phyloP scores from a whole-genome alignment of 495 filamentous ascomycete species.

The Daldinia bambusicola region DNA sequence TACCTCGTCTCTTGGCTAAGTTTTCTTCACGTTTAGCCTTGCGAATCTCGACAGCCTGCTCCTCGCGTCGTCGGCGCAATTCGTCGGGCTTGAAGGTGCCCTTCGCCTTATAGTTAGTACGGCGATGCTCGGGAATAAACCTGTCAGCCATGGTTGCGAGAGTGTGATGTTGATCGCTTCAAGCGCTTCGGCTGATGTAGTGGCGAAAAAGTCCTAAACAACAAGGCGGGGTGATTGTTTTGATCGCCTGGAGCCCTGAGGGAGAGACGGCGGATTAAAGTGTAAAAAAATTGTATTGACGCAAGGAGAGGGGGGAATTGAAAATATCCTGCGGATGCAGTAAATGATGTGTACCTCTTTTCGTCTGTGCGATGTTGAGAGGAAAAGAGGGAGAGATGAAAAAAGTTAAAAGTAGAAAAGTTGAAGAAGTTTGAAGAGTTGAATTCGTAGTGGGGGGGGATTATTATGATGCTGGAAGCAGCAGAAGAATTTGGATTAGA shows the following conservation, averaged over 20 bases:
- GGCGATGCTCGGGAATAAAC: slow-evolving; percentile 99
- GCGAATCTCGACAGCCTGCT: slow-evolving; percentile 98
- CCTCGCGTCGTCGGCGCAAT: slow-evolving; percentile 96
- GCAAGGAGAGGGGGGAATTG: background rate
- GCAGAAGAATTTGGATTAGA: slow-evolving; percentile 45
- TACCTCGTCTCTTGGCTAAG: slow-evolving; percentile 96
- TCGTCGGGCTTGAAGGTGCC: slow-evolving; percentile 98
- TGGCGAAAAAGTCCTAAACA: slow-evolving; percentile 43
- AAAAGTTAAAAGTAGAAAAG: slow-evolving; percentile 13
- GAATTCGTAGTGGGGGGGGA: slow-evolving; percentile 38
- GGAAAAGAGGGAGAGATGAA: slow-evolving; percentile 15
- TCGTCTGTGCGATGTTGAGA: slow-evolving; percentile 10
- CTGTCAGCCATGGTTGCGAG: slow-evolving; percentile 88
- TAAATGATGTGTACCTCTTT: slow-evolving; percentile 4
- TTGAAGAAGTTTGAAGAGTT: slow-evolving; percentile 32
- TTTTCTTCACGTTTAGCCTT: slow-evolving; percentile 99
- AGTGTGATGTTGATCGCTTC: slow-evolving; percentile 6
- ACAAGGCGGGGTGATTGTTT: slow-evolving; percentile 53
- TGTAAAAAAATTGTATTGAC: background rate
- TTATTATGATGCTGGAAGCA: slow-evolving; percentile 48
- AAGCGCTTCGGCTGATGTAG: slow-evolving; percentile 47
- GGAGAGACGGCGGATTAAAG: slow-evolving; percentile 19
- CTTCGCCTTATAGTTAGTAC: slow-evolving; percentile 98
- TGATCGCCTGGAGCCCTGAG: slow-evolving; percentile 47
- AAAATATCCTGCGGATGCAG: background rate